Conservation (phyloP, 2,329 filamentous ascomycete species). For the Trichoderma semiorbis region DNA sequence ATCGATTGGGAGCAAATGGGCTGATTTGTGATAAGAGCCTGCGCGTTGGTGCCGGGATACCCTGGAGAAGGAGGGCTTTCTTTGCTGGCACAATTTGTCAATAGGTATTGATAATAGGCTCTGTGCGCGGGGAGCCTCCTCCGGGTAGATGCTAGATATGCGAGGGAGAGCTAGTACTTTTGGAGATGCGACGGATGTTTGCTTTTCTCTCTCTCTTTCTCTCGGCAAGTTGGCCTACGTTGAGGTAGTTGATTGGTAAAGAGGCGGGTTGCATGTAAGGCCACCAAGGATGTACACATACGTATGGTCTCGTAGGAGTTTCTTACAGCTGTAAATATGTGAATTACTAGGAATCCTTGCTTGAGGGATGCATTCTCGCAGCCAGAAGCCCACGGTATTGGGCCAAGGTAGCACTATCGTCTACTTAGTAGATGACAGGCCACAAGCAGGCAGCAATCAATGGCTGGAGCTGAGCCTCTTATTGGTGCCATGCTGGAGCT, state of each 20-base stretch:
- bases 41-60: neutral
- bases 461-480: neutral
- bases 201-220: neutral
- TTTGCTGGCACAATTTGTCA: neutral
- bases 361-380: neutral
- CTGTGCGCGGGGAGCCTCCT: neutral
- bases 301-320: neutral
- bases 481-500: neutral
- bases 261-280: neutral
- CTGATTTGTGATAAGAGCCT: neutral
- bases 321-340: neutral
- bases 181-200: neutral
- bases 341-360: neutral
- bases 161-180: neutral
- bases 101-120: neutral
- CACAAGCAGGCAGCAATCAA: neutral
- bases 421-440: neutral
- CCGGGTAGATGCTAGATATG: neutral
- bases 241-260: neutral
- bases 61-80: neutral
- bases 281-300: neutral
- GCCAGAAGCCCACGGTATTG: neutral
- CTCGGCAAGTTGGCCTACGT: neutral
- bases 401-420: neutral
- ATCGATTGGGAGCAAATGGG: neutral